Evolutionary conservation across 2,329 filamentous ascomycete genomes (phyloP), one percentile per base, ranked within the genome.

Genomic region (Trichoderma afroharzianum): DNA sequence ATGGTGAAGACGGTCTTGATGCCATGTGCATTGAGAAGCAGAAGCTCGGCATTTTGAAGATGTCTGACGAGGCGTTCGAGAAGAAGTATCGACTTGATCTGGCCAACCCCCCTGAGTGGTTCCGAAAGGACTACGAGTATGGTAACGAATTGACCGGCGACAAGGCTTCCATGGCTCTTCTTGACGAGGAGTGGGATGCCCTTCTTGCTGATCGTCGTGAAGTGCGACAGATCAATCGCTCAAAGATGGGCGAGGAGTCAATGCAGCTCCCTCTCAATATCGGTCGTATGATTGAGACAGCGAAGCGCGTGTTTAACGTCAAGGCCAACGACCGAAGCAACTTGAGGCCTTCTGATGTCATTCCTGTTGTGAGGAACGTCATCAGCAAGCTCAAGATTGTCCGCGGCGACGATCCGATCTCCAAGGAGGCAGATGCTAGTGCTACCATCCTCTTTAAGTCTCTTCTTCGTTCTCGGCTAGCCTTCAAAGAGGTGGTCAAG

Each of bases 1-100:
- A 99, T 76, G 96, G 96, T 79, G 96, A 99, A 81, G 97, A 99
- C 81, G 97, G 96, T 78, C 88, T 98, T 8, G 97, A 99, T 81
- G 97, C 93, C 78, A 92, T 93, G 75, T 90, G 92, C 80, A 98
- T 99, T 71, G 96, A 99, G 84, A 93, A 94, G 77, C 97, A 99
- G 82, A 89, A 89, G 69, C 89, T 99, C 74, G 94, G 97, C 77
- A 91, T 93, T 79, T 92, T 98, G 80, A 92, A 91, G 75, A 90
- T 93, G 81, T 94, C 93, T 2, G 87, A 94, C 76, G 85, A 87
- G 58, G 89, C 91, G 58, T 97, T 99, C 77, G 91, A 93, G 76
- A 87, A 91, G 74, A 91, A 92, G 67, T 99, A 93, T 85, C 91
- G 91, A 67, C 86, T 99, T 70, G 95, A 99, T 82, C 86, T 97